A percentile compares a stretch with the other conserved stretches of the same genome.
These are phyloP conservation scores for Stephania cephalantha DNA, from an alignment of 164 flowering plant genomes.

Conservation along the genomic window DNA sequence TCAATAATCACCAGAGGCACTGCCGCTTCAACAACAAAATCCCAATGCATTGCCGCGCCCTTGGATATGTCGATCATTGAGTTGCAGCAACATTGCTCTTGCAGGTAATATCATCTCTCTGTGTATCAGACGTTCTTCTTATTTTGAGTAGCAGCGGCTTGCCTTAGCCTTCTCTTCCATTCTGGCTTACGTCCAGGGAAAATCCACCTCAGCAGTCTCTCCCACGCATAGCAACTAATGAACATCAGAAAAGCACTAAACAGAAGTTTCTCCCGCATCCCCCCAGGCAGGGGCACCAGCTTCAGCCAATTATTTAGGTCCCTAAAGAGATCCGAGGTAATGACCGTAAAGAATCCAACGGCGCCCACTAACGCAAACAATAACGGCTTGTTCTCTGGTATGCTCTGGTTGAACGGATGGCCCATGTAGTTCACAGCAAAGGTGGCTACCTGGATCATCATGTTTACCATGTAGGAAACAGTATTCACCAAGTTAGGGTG, in stretches of 20 bases:
- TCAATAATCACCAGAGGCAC: neutral
- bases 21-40: neutral
- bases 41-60: neutral
- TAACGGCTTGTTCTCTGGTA: conserved; percentile 82
- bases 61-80: neutral
- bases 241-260: conserved; percentile 72
- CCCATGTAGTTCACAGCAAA: conserved; percentile 99
- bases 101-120: neutral
- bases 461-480: conserved; percentile 91
- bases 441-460: conserved; percentile 98
- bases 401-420: conserved; percentile 93
- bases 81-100: neutral
- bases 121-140: conserved; percentile 39
- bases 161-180: conserved; percentile 58
- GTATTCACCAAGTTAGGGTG: conserved; percentile 94
- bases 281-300: conserved; percentile 73
- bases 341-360: conserved; percentile 66
- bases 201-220: conserved; percentile 74
- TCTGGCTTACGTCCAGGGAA: conserved; percentile 85
- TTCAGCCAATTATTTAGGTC: conserved; percentile 77
- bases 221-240: conserved; percentile 67
- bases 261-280: conserved; percentile 60
- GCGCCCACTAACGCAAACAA: conserved; percentile 63
- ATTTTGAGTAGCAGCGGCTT: conserved; percentile 32
- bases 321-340: conserved; percentile 76